Percentiles rank a stretch among this genome's conserved stretches.
These are phyloP conservation scores for Xerocomus potaroensis DNA, from an alignment of 768 basidiomycete genomes.

Conservation along the genomic window DNA sequence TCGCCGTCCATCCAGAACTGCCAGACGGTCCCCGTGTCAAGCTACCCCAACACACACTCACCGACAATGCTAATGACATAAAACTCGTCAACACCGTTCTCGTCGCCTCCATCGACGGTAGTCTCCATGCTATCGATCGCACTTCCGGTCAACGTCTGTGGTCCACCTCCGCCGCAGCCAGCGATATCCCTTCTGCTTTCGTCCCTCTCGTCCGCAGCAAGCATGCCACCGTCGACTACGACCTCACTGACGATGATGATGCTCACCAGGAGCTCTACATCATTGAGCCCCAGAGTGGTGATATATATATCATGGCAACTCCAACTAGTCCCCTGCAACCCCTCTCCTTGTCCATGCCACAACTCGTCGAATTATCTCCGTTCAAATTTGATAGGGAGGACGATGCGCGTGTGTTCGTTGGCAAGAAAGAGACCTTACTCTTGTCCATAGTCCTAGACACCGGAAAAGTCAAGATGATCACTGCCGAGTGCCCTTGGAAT, in stretches of 20 bases:
- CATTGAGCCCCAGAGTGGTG: constrained; percentile 92
- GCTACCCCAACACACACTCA: constrained; percentile 1
- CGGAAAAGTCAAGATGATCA: constrained; percentile 71
- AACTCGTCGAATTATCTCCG: constrained; percentile 85
- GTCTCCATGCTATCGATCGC: constrained; percentile 89
- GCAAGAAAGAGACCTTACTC: constrained; percentile 84
- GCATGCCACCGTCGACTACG: constrained; percentile 55
- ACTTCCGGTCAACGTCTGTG: constrained; percentile 79
- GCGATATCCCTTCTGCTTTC: constrained; percentile 48
- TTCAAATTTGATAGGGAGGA: constrained; percentile 64
- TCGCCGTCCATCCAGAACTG: constrained; percentile 30
- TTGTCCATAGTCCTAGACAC: constrained; percentile 74
- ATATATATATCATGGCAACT: constrained; percentile 81
- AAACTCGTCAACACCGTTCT: constrained; percentile 81
- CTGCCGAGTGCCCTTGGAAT: constrained; percentile 76
- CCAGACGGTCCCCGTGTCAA: constrained; percentile 18
- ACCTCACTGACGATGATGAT: constrained; percentile 50
- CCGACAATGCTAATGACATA: constrained; percentile 38
- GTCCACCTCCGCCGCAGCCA: constrained; percentile 73
- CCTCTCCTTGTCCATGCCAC: constrained; percentile 87
- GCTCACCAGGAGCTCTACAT: constrained; percentile 74
- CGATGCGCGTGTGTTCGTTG: constrained; percentile 75
- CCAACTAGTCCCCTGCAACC: constrained; percentile 72
- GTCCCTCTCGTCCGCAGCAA: constrained; percentile 71
- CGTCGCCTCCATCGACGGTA: constrained; percentile 91